phyloP scores from a whole-genome alignment of 1,284 basidiomycete species.

The Tilletia caries region DNA sequence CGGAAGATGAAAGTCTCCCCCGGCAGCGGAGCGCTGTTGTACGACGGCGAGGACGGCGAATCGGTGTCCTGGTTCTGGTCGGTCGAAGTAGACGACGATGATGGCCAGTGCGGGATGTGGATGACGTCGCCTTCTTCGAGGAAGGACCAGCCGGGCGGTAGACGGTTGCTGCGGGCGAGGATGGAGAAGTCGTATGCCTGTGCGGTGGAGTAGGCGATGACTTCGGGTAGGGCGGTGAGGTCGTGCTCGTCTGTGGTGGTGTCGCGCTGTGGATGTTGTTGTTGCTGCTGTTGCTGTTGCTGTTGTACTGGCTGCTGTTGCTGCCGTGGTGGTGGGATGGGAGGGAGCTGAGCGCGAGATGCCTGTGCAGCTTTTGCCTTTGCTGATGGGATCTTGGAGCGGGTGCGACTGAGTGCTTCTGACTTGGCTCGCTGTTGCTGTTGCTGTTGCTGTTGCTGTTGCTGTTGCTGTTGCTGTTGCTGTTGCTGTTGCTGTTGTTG shows the following conservation, averaged over 20 bases:
- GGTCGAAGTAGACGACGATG: neutral
- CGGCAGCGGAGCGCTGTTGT: neutral
- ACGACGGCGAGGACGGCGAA: neutral
- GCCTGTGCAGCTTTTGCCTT: slow-evolving; percentile 8
- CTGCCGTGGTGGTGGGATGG: neutral
- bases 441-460: neutral
- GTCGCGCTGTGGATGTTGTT: neutral
- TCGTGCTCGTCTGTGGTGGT: neutral
- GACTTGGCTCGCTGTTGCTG: neutral
- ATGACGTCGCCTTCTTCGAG: slow-evolving; percentile 50
- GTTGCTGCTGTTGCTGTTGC: neutral
- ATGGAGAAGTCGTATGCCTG: slow-evolving; percentile 42
- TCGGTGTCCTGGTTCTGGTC: neutral
- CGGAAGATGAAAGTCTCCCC: slow-evolving; percentile 48
- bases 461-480: neutral
- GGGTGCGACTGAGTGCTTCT: neutral
- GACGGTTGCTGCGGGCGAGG: slow-evolving; percentile 30
- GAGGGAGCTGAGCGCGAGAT: neutral
- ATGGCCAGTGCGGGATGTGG: slow-evolving; percentile 46
- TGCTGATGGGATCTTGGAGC: neutral
- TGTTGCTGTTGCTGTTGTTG: neutral
- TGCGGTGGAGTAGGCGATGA: slow-evolving; percentile 46
- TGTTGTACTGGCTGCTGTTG: neutral
- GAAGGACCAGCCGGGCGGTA: slow-evolving; percentile 37
- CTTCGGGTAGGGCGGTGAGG: slow-evolving; percentile 25